These are phyloP conservation scores for Sporisorium scitamineum DNA, from an alignment of 1,284 basidiomycete species.

Conservation along the genomic window DNA sequence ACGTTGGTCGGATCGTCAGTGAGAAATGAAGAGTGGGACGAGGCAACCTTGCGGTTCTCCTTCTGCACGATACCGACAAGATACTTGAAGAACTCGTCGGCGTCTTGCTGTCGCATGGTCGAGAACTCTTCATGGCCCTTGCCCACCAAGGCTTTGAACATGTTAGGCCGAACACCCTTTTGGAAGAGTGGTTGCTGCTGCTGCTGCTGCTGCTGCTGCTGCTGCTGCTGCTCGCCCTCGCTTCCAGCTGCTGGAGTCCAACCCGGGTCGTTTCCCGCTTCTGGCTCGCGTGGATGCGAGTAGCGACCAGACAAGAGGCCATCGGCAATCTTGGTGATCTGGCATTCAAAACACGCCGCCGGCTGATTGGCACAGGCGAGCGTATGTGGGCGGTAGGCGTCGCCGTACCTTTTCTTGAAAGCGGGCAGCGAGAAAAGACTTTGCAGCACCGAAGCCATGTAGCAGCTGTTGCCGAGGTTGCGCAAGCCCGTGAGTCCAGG, in stretches of 20 bases:
- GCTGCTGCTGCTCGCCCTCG: slow-evolving; percentile 14
- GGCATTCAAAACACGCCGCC: slow-evolving; percentile 90
- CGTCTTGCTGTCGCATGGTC: slow-evolving; percentile 97
- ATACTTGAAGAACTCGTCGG: slow-evolving; percentile 92
- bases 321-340: slow-evolving; percentile 91
- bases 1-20: slow-evolving; percentile 75
- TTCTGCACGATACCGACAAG: slow-evolving; percentile 79
- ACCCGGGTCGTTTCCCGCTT: slow-evolving; percentile 8
- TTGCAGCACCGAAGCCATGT: slow-evolving; percentile 95
- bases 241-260: slow-evolving; percentile 18
- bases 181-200: slow-evolving; percentile 75
- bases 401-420: slow-evolving; percentile 82
- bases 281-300: slow-evolving; percentile 74
- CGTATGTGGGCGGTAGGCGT: slow-evolving; percentile 75
- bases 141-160: slow-evolving; percentile 90
- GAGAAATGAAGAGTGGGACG: slow-evolving; percentile 5
- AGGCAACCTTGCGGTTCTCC: slow-evolving; percentile 40
- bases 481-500: slow-evolving; percentile 87
- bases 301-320: slow-evolving; percentile 93
- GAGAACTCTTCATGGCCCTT: slow-evolving; percentile 93
- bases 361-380: slow-evolving; percentile 78
- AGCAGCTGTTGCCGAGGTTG: slow-evolving; percentile 97
- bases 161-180: slow-evolving; percentile 83
- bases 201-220: slow-evolving; percentile 26
- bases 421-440: slow-evolving; percentile 82